phyloP scores from a whole-genome alignment of 441 rosid species.

The Erodium texanum region DNA sequence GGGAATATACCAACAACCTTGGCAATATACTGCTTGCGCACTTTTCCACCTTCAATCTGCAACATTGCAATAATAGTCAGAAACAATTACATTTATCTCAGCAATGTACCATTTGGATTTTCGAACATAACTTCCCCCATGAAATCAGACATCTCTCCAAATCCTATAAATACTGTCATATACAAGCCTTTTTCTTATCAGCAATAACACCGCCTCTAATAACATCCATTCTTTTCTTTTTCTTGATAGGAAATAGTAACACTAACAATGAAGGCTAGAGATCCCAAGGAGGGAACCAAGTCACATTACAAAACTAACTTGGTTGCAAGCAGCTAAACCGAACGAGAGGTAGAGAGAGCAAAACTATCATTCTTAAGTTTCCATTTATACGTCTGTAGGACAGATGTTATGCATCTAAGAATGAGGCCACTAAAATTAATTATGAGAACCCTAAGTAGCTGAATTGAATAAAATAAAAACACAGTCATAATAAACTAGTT shows the following conservation, averaged over 20 bases:
- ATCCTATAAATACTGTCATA: background rate
- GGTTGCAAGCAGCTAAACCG: background rate
- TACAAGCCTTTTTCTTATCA: background rate
- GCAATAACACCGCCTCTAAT: background rate
- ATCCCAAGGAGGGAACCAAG: background rate
- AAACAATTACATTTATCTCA: background rate
- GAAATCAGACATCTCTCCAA: background rate
- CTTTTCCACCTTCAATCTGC: slow-evolving; percentile 77
- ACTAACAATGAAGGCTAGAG: background rate
- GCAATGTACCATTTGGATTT: background rate
- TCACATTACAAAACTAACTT: background rate
- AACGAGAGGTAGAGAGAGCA: background rate
- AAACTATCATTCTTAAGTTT: background rate
- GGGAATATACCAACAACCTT: slow-evolving; percentile 74
- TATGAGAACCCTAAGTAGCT: background rate
- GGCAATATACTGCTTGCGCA: slow-evolving; percentile 73
- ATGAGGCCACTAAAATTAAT: background rate
- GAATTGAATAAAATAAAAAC: background rate
- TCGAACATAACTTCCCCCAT: background rate
- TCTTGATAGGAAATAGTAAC: background rate
- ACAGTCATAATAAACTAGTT: background rate
- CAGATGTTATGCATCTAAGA: background rate
- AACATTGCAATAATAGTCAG: slow-evolving; percentile 15
- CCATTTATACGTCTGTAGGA: background rate
- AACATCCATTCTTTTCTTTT: background rate